Evolutionary conservation across 371 early-diverging fungal species (phyloP).

Genomic region (Mortierella sp.): DNA sequence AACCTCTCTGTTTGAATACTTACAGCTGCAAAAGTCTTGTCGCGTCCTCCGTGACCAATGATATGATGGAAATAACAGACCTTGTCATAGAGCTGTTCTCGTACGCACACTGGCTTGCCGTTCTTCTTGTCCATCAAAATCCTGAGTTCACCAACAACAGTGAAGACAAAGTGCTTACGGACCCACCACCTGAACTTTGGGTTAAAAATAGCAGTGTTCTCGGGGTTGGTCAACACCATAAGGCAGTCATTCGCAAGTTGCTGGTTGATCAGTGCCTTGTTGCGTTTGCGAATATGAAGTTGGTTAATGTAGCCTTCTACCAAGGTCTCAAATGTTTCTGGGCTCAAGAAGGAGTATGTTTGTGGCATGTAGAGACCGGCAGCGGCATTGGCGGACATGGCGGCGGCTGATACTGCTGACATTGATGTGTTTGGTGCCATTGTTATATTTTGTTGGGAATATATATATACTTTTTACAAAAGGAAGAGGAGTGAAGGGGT

Average conservation of each 20-base stretch:
- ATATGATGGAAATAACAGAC: conserved; percentile 56
- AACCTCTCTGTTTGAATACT: not conserved
- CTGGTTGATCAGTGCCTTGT: conserved; percentile 56
- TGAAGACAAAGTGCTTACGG: conserved; percentile 55
- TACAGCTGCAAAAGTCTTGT: conserved; percentile 58
- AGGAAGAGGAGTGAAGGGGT: not conserved
- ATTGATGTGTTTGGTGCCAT: conserved; percentile 13
- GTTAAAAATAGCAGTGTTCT: conserved; percentile 56
- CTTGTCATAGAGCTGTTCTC: conserved; percentile 55
- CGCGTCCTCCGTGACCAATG: conserved; percentile 57
- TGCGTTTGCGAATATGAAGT: conserved; percentile 55
- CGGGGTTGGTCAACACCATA: conserved; percentile 56
- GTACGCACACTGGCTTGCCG: conserved; percentile 52
- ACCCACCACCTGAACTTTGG: conserved; percentile 58
- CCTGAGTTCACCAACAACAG: conserved; percentile 50
- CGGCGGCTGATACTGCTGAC: conserved; percentile 2
- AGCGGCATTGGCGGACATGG: conserved; percentile 5
- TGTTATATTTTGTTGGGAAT: conserved; percentile 2
- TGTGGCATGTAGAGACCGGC: conserved; percentile 36
- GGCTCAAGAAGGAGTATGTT: conserved; percentile 43
- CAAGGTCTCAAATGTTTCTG: conserved; percentile 53
- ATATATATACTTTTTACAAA: not conserved
- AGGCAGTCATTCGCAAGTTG: conserved; percentile 54
- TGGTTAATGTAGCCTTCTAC: conserved; percentile 56
- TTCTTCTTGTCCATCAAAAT: conserved; percentile 58